These are phyloP conservation scores for Parastagonospora nodorum DNA, from an alignment of 2,329 filamentous ascomycete genomes.

Conservation along the genomic window DNA sequence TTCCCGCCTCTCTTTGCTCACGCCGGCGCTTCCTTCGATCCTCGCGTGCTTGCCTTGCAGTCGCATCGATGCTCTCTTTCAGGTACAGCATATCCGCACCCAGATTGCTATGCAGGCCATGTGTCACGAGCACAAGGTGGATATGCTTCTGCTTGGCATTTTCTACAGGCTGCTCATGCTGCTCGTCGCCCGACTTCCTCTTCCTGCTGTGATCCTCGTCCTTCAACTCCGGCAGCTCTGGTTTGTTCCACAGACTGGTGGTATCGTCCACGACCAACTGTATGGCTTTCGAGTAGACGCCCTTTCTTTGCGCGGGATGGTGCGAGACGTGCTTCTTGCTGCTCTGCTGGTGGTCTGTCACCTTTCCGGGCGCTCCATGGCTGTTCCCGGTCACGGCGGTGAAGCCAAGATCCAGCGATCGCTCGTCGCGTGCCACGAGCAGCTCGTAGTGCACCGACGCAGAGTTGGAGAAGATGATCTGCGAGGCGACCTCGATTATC, in stretches of 20 bases:
- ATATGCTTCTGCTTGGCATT: constrained; percentile 72
- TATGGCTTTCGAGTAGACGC: constrained; percentile 84
- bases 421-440: constrained; percentile 81
- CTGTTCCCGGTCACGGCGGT: constrained; percentile 59
- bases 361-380: constrained; percentile 62
- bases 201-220: constrained; percentile 33
- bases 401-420: constrained; percentile 73
- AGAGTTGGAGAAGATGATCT: constrained; percentile 90
- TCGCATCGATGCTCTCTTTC: constrained; percentile 94
- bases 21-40: constrained; percentile 66
- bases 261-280: constrained; percentile 85
- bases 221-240: constrained; percentile 71
- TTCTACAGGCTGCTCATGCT: constrained; percentile 19
- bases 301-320: constrained; percentile 68
- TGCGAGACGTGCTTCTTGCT: constrained; percentile 56
- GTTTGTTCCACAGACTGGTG: constrained; percentile 89
- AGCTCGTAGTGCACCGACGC: constrained; percentile 89
- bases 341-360: constrained; percentile 77
- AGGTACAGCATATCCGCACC: constrained; percentile 96
- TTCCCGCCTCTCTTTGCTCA: constrained; percentile 28
- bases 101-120: constrained; percentile 93
- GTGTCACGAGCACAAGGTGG: constrained; percentile 89
- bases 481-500: constrained; percentile 89
- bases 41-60: constrained; percentile 73
- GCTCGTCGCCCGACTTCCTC: constrained; percentile 31